Conservation (phyloP, 306 rosid genomes). For the Citrullus amarus region DNA sequence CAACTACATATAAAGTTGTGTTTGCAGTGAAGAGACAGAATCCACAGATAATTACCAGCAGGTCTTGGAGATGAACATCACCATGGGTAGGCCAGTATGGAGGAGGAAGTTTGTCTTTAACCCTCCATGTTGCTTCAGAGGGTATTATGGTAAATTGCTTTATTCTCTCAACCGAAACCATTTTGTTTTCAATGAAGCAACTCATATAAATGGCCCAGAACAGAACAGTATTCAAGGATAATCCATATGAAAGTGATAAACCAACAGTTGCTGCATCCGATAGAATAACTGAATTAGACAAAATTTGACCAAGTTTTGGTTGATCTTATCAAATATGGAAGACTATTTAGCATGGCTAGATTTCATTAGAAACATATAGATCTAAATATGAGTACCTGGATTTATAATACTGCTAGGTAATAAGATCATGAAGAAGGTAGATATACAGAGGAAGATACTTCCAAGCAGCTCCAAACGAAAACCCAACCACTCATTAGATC, state of each 20-base stretch:
- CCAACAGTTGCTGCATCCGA: slow-evolving; percentile 66
- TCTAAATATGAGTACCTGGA: slow-evolving; percentile 50
- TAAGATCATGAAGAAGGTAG: slow-evolving; percentile 77
- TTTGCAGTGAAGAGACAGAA: background rate
- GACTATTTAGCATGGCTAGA: background rate
- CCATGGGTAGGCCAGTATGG: slow-evolving; percentile 79
- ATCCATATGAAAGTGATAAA: slow-evolving; percentile 75
- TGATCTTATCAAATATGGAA: background rate
- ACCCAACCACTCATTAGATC: slow-evolving; percentile 92
- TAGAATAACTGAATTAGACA: slow-evolving; percentile 3
- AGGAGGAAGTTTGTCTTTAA: slow-evolving; percentile 56
- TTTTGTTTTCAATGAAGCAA: slow-evolving; percentile 76
- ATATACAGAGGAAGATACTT: slow-evolving; percentile 53
- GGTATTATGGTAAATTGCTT: slow-evolving; percentile 70
- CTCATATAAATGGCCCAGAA: slow-evolving; percentile 78
- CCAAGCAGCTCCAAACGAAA: slow-evolving; percentile 86
- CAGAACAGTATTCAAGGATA: slow-evolving; percentile 61
- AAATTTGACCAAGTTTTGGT: background rate
- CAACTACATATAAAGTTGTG: background rate
- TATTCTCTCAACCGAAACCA: slow-evolving; percentile 95
- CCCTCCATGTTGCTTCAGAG: slow-evolving; percentile 69
- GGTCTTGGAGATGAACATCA: slow-evolving; percentile 59
- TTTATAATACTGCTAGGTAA: slow-evolving; percentile 70
- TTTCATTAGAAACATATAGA: background rate
- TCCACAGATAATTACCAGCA: slow-evolving; percentile 38